Base-by-base conservation (phyloP, 2,329 filamentous ascomycete genomes). In the Ustulina deusta region DNA sequence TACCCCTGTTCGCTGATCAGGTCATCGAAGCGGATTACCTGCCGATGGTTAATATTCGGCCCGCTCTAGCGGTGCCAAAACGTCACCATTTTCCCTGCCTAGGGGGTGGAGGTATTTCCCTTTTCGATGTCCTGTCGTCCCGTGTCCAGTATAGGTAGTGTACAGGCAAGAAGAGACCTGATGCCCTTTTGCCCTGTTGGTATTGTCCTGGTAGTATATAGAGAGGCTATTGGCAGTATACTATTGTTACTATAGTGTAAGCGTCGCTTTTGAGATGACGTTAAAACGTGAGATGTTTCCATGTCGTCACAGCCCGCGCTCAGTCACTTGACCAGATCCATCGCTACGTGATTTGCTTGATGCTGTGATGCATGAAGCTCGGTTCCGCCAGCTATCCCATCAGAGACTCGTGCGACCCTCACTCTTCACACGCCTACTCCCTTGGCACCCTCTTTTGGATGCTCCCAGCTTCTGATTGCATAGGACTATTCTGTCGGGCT, bases 321-420 rank as follows among this genome's bases (percentile, higher is more conserved):
- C n/a, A 29, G 66, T 70, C 69, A 70, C 61, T 70, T 69, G 69
- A 69, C 60, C 48, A 61, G 66, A 40, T 40, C 61, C 60, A 63
- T 59, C 51, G 63, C 56, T 61, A 25, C 17, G 60, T 66, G 66
- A 70, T 70, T 70, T 69, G 69, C 66, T 46, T 61, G 29, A 63
- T 64, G 65, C 55, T 40, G 58, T 49, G 57, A 34, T 64, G 66
- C 69, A 69, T 66, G 56, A 62, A 66, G 63, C 66, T n/a, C 56
- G 38, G 52, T 34, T 52, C 63, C 59, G 63, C 58, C 36, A 57
- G 15, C 46, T 63, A 48, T 65, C 59, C 62, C 59, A 63, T 63
- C 20, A 61, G 67, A 60, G 56, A 62, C 27, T 58, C 44, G 61
- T 68, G 49, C 57, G 52, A 68, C 66, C 61, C 34, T 63, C 58